Evolutionary conservation across 2,329 filamentous ascomycete genomes (phyloP), one percentile per base, ranked within the genome.

Genomic region (Drechmeria coniospora): DNA sequence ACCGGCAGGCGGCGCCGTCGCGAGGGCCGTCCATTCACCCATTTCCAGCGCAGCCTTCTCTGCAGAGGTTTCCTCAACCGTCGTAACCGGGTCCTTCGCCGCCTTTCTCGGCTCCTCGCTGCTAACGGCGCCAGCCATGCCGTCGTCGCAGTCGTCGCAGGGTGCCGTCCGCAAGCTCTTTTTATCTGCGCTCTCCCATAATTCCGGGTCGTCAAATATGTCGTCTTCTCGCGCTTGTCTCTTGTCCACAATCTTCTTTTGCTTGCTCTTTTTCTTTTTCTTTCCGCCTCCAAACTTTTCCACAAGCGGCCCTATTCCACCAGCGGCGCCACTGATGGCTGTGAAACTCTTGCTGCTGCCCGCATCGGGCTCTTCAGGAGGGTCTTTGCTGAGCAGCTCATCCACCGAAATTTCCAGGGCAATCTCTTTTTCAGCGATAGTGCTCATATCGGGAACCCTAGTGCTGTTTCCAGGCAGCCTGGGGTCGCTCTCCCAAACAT

Each of bases 121-220:
- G 6, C 25, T 26, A 11, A 30, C 30, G 8, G 9, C 22, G 15
- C 21, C 32, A 15, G 47, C 48, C 51, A n/a, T n/a, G n/a, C n/a
- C n/a, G n/a, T n/a, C n/a, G n/a, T n/a, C n/a, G n/a, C n/a, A n/a
- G n/a, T n/a, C n/a, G n/a, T n/a, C n/a, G n/a, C n/a, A n/a, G n/a
- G n/a, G n/a, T n/a, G n/a, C 36, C 23, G 42, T 44, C 26, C 45
- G 38, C 11, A 53, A 21, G 6, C 35, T 35, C 33, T 50, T 58
- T 33, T 50, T 51, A 24, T 61, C 53, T 9, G 50, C 49, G 15
- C 52, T 54, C 38, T 64, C 56, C 57, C 57, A 59, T 15, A 61
- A 41, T 11, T 50, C 45, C 27, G 54, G 45, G 36, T 62, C 54
- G 34, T 64, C 55, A 41, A 61, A 58, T 17, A 58, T 40, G 36